Evolutionary conservation across 2,329 filamentous ascomycete genomes (phyloP).

Genomic region (Claviceps pazoutovae): DNA sequence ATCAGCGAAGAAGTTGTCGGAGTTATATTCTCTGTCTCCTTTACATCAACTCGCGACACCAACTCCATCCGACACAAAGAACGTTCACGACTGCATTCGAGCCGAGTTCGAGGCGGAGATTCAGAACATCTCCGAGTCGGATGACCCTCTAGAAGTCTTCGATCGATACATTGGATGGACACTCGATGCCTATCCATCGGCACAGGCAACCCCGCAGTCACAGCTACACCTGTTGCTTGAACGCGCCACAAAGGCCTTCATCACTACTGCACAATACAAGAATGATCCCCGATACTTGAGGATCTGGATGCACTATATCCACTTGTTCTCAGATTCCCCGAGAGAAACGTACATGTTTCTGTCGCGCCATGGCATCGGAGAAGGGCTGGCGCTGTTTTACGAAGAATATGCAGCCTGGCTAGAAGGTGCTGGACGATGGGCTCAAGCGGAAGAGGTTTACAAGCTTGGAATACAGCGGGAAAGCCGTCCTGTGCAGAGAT

Average conservation of each 20-base stretch:
- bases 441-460: conserved; percentile 89
- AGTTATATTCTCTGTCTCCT: conserved; percentile 59
- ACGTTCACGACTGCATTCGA: conserved; percentile 65
- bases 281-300: conserved; percentile 91
- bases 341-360: conserved; percentile 88
- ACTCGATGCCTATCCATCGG: conserved; percentile 83
- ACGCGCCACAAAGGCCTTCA: conserved; percentile 81
- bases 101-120: conserved; percentile 80
- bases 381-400: conserved; percentile 80
- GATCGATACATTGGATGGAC: conserved; percentile 98
- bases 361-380: conserved; percentile 75
- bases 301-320: conserved; percentile 88
- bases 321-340: conserved; percentile 83
- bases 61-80: conserved; percentile 58
- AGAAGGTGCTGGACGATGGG: conserved; percentile 70
- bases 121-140: conserved; percentile 63
- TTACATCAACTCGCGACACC: conserved; percentile 45
- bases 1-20: conserved; percentile 77
- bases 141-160: conserved; percentile 90
- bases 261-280: conserved; percentile 75
- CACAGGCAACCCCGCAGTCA: conserved; percentile 84
- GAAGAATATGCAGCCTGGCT: conserved; percentile 94
- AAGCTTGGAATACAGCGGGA: conserved; percentile 78
- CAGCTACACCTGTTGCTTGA: conserved; percentile 80
- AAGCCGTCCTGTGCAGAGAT: conserved; percentile 64